phyloP scores from a whole-genome alignment of 176 grass and related monocot species.

The Canna indica region DNA sequence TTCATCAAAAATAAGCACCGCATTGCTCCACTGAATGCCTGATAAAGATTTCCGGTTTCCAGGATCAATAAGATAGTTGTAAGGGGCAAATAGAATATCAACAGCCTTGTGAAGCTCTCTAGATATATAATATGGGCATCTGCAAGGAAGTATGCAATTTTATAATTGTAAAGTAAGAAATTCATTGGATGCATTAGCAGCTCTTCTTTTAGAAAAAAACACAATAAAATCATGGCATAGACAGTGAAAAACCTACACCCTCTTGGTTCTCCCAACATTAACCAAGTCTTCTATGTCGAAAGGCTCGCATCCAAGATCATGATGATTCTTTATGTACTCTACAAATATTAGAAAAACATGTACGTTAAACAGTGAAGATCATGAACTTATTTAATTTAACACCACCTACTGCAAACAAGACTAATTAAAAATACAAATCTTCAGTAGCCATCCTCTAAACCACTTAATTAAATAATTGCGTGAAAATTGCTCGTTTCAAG shows the following conservation, averaged over 20 bases:
- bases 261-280: constrained; percentile 59
- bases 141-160: constrained; percentile 22
- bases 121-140: constrained; percentile 96
- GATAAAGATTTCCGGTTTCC: constrained; percentile 74
- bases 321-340: constrained; percentile 67
- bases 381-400: neutral
- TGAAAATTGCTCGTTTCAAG: no score
- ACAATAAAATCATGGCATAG: constrained; percentile 5
- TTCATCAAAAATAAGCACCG: constrained; percentile 92
- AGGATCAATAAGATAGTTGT: constrained; percentile 97
- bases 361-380: neutral
- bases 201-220: neutral
- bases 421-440: neutral
- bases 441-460: neutral
- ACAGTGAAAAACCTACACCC: constrained; percentile 52
- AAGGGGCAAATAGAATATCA: constrained; percentile 95
- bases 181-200: neutral
- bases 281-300: constrained; percentile 98
- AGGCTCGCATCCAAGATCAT: constrained; percentile 65
- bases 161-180: constrained; percentile 19
- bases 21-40: constrained; percentile 73
- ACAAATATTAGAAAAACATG: constrained; percentile 22
- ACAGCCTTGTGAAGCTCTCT: constrained; percentile 72
- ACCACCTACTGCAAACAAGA: neutral
- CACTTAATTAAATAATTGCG: neutral